A percentile compares a stretch with the other conserved stretches of the same genome.
Conservation (phyloP, 257 asterid genomes). For the Solanum tarapatanum region DNA sequence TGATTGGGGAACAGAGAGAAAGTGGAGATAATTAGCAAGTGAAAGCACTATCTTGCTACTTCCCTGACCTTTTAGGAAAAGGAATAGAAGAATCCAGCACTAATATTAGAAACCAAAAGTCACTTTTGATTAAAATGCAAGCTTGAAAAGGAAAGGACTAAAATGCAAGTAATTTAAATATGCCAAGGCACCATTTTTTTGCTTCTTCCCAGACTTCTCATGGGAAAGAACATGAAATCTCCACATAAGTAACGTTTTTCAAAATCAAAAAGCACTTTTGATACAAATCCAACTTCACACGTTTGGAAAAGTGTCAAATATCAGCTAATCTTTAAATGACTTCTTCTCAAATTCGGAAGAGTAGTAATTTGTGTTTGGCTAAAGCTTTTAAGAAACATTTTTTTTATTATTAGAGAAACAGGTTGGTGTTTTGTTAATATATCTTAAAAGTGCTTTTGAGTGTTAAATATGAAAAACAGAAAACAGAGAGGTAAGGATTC, state of each 20-base stretch:
- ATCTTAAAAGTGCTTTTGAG: not conserved
- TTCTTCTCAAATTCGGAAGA: not conserved
- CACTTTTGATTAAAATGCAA: not conserved
- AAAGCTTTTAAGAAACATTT: not conserved
- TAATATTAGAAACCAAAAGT: not conserved
- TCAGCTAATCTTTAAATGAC: not conserved
- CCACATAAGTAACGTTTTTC: not conserved
- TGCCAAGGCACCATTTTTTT: not conserved
- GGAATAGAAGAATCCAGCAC: not conserved
- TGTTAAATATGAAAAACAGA: not conserved
- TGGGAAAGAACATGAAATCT: not conserved
- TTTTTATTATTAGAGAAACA: not conserved
- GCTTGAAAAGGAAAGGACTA: not conserved
- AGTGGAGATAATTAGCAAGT: not conserved
- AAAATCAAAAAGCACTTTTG: not conserved
- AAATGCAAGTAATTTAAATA: not conserved
- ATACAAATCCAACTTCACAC: not conserved
- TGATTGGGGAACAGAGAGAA: not conserved
- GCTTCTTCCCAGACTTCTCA: not conserved
- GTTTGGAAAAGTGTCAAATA: not conserved
- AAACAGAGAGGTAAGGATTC: not conserved
- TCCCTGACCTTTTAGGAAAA: not conserved
- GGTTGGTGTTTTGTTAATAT: not conserved
- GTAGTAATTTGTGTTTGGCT: not conserved
- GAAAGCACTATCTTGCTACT: not conserved